Conservation (phyloP, 176 grass and related monocot species). For the Carex cristatella region DNA sequence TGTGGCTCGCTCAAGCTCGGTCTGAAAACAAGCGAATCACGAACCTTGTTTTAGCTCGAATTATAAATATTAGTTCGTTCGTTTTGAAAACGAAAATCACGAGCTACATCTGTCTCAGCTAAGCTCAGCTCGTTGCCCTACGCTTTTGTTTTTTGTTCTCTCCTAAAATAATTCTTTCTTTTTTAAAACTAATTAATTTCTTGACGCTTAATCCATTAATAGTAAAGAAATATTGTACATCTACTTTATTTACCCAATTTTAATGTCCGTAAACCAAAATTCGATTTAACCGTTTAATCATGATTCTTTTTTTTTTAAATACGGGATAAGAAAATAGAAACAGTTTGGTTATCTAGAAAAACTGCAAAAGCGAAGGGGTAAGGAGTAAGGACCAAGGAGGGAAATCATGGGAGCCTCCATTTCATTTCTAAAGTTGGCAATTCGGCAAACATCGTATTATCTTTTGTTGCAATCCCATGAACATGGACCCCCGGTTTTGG, state of each 20-base stretch:
- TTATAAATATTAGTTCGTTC: too few relatives aligned
- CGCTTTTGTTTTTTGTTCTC: too few relatives aligned
- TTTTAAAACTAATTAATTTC: too few relatives aligned
- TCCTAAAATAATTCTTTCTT: too few relatives aligned
- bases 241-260: neutral
- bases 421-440: neutral
- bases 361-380: neutral
- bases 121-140: too few relatives aligned
- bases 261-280: neutral
- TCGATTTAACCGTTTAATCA: neutral
- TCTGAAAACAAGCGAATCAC: too few relatives aligned
- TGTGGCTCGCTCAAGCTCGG: too few relatives aligned
- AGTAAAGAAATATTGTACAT: neutral
- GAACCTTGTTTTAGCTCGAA: too few relatives aligned
- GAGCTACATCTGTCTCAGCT: too few relatives aligned
- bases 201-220: too few relatives aligned
- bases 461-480: neutral
- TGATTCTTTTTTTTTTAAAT: neutral
- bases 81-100: too few relatives aligned
- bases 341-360: neutral
- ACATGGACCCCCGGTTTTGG: neutral
- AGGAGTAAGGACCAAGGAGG: neutral
- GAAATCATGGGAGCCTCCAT: neutral
- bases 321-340: neutral
- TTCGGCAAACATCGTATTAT: too few relatives aligned